These are phyloP conservation scores for Trifolium dubium DNA, from an alignment of 306 rosid species.

Conservation along the genomic window DNA sequence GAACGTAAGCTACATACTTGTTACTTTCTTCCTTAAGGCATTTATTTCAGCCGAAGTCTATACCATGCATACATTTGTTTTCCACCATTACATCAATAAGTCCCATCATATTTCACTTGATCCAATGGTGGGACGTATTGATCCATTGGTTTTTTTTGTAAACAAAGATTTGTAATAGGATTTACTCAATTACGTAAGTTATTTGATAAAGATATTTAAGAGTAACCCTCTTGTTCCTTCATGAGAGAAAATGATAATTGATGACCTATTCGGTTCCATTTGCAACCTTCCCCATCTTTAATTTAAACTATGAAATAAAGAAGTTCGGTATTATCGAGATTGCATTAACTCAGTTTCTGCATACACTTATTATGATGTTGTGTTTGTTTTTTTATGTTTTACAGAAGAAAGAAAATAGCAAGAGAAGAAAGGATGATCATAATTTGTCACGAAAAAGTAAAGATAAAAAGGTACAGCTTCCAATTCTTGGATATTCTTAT, in stretches of 20 bases:
- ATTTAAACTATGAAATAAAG: slow-evolving; percentile 5
- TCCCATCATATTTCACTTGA: too few species aligned
- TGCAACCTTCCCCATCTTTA: slow-evolving; percentile 4
- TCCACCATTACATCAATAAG: too few species aligned
- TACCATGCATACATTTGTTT: too few species aligned
- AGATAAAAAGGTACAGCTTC: slow-evolving; percentile 79
- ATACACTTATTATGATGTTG: slow-evolving; percentile 6
- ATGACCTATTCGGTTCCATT: slow-evolving; percentile 29
- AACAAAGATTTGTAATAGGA: slow-evolving; percentile 13
- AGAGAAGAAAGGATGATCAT: slow-evolving; percentile 94
- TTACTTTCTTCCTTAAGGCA: slow-evolving; percentile 24
- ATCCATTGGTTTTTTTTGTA: slow-evolving; percentile 2
- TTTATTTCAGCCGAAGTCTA: neutral
- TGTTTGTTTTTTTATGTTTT: slow-evolving; percentile 34
- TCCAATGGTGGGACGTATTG: too few species aligned
- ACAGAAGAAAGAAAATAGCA: slow-evolving; percentile 96
- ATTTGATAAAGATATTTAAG: slow-evolving; percentile 18
- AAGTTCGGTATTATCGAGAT: slow-evolving; percentile 19
- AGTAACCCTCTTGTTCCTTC: slow-evolving; percentile 26
- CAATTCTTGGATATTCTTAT: neutral
- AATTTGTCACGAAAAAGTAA: slow-evolving; percentile 75
- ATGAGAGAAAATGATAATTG: slow-evolving; percentile 4
- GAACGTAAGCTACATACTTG: slow-evolving; percentile 66
- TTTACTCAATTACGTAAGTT: neutral
- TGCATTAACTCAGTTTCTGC: slow-evolving; percentile 23